phyloP scores from a whole-genome alignment of 441 rosid species.

The Lagerstroemia fauriei region DNA sequence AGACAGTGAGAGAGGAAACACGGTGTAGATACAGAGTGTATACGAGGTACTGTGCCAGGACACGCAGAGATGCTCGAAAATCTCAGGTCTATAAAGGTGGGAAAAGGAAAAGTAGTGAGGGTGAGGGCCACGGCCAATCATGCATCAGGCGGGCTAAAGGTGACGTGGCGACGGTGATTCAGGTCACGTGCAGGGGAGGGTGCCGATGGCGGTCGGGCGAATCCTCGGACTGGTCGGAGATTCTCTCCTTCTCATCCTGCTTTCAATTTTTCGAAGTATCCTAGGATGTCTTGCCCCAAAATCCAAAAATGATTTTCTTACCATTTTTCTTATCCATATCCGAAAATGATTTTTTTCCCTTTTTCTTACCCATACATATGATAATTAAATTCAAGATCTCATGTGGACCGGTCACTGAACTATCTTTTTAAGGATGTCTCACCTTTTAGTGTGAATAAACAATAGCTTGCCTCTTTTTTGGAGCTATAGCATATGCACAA shows the following conservation, averaged over 20 bases:
- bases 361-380: too few relatives aligned
- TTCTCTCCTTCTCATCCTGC: neutral
- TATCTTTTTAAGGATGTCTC: too few relatives aligned
- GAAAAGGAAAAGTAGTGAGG: neutral
- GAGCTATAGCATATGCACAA: too few relatives aligned
- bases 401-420: too few relatives aligned
- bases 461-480: too few relatives aligned
- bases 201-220: neutral
- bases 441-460: too few relatives aligned
- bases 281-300: neutral
- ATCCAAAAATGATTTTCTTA: too few relatives aligned
- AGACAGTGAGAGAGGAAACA: slow-evolving; percentile 6
- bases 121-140: neutral
- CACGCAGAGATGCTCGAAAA: neutral
- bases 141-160: neutral
- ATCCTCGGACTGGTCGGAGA: neutral
- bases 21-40: neutral
- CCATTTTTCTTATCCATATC: too few relatives aligned
- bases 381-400: too few relatives aligned
- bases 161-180: neutral
- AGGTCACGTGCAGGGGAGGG: neutral
- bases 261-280: neutral
- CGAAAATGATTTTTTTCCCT: too few relatives aligned
- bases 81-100: neutral
- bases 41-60: neutral